Evolutionary conservation across 2,329 filamentous ascomycete genomes (phyloP).

Genomic region (Cladophialophora yegresii): DNA sequence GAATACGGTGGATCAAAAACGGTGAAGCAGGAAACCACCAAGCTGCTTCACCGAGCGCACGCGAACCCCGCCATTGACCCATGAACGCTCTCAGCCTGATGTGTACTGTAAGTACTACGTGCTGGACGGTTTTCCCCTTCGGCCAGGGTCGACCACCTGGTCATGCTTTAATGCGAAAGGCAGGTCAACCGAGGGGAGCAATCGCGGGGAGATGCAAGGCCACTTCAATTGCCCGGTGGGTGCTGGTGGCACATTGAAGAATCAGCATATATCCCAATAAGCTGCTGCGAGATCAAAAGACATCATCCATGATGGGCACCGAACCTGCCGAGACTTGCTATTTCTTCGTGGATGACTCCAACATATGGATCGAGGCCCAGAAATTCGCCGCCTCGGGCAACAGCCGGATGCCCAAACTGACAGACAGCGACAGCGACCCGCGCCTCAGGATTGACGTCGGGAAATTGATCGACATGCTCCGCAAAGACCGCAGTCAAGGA

Average conservation of each 20-base stretch:
- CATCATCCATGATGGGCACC: background rate
- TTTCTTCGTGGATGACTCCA: slow-evolving; percentile 5
- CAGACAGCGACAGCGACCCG: slow-evolving; percentile 1
- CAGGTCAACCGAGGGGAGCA: background rate
- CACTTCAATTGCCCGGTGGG: too few species aligned
- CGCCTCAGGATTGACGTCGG: slow-evolving; percentile 2
- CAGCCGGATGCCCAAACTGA: slow-evolving; percentile 4
- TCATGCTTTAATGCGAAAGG: background rate
- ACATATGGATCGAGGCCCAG: slow-evolving; percentile 3
- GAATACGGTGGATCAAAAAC: too few species aligned
- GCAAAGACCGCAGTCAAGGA: background rate
- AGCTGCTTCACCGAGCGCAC: too few species aligned
- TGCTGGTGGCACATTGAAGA: background rate
- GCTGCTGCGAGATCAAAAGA: background rate
- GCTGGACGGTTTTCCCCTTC: too few species aligned
- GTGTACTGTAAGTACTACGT: too few species aligned
- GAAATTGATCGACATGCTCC: background rate
- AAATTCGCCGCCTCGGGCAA: background rate
- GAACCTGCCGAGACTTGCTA: background rate
- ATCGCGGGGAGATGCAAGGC: background rate
- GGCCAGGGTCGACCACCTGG: background rate
- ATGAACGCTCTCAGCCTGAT: too few species aligned
- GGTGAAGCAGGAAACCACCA: too few species aligned
- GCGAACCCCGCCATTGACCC: too few species aligned
- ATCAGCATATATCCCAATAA: background rate